Base-by-base conservation (phyloP, 2,329 filamentous ascomycete genomes). In the Pezicula rhizophila region DNA sequence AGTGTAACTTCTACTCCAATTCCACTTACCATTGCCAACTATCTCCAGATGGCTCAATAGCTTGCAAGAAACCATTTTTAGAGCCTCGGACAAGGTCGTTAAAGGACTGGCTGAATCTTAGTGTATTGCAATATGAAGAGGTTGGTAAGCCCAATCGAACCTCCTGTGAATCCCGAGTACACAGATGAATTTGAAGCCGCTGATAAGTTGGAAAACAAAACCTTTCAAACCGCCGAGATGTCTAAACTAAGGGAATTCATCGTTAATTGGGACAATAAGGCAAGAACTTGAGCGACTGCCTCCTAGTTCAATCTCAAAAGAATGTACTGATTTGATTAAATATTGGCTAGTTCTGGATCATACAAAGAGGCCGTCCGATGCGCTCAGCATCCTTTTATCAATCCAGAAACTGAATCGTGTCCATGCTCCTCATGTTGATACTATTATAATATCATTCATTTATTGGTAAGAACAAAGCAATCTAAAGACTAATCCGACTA, bases 71-170 rank as follows among this genome's bases (percentile, higher is more conserved):
- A 3, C n/a, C 15, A 43, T 61, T 60, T 61, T 44, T 57, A 57
- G 11, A 18, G 46, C 2, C 20, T 33, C 1, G 55, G 55, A 60
- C 44, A 61, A 59, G 31, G 50, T 53, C 11, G 46, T 60, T 31
- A 45, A 61, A 46, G 48, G 42, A 11, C 42, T 38, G 5, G 52
- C 51, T 6, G 57, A 59, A 50, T 46, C 55, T 18, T 59, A 54
- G 53, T 60, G 57, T 43, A 58, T 59, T 42, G 57, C 58, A 2
- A 60, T 43, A 52, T 60, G 28, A 50, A 52, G 7, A 48, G 52
- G 48, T 54, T 58, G 10, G 35, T 59, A 43, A 52, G 57, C 8
- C 50, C 52, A 2, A 44, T 59, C 28, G 44, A 35, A 41, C 34
- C 42, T 25, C 55, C 58, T 48, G 42, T 56, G 5, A 35, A 35